Evolutionary conservation across 306 rosid species (phyloP).

Genomic region (Myrica gale): DNA sequence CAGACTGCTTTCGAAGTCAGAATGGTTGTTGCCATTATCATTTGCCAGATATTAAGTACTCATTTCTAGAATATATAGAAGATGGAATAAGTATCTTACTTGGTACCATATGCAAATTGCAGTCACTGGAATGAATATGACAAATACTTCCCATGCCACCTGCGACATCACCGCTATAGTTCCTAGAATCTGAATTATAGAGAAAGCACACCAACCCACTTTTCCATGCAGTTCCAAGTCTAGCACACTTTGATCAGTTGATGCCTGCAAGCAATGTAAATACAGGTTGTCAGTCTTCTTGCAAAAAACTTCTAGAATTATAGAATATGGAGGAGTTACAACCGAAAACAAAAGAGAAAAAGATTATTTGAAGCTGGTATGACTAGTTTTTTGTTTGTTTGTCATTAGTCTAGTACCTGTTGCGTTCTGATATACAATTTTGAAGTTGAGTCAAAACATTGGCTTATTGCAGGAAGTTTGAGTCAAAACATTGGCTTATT

Average conservation of each 20-base stretch:
- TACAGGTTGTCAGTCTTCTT: constrained; percentile 6
- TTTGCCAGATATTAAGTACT: background rate
- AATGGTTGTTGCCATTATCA: background rate
- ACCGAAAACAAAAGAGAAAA: too few species aligned
- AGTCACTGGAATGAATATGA: constrained; percentile 79
- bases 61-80: constrained; percentile 9
- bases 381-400: background rate
- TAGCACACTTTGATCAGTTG: constrained; percentile 90
- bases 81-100: constrained; percentile 45
- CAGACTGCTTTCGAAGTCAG: constrained; percentile 1
- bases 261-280: constrained; percentile 59
- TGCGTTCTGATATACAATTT: background rate
- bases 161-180: constrained; percentile 95
- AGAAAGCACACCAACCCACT: constrained; percentile 95
- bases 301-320: background rate
- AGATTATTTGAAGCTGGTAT: background rate
- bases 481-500: background rate
- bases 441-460: background rate
- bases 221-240: constrained; percentile 79
- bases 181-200: constrained; percentile 76
- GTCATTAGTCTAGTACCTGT: background rate
- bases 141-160: constrained; percentile 95
- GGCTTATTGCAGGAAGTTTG: background rate
- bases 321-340: background rate
- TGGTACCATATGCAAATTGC: constrained; percentile 92